Base-by-base conservation (phyloP, 257 asterid genomes). In the Plantago ovata region DNA sequence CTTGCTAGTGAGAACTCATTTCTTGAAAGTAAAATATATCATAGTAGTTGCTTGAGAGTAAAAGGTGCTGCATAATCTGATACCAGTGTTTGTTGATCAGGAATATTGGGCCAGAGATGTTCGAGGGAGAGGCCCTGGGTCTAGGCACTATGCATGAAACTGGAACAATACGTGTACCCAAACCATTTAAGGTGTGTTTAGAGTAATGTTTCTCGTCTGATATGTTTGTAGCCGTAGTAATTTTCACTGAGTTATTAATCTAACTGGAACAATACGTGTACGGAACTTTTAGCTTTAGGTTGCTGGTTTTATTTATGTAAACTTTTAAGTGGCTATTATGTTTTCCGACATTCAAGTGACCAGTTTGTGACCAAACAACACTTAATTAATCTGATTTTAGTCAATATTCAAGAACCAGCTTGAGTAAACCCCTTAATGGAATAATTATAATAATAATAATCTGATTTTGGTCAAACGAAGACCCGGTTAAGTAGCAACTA, bases 111-210 rank as follows among this genome's bases (percentile, higher is more conserved):
- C 85, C 88, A 38, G 81, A 87, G 32, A 92, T 92, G 96, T 92
- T 92, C 50, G 95, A 88, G 66, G 98, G 96, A 55, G 98, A 92
- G 85, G 96, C 84, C 58, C 69, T 85, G 75, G 96, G 98, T 38
- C 86, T 92, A 65, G 77, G 68, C 45, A 90, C 96, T 58, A 92
- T 92, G 98, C 82, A 81, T 61, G 87, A 88, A 65, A 88, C 95
- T 40, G 62, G 70, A 61, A 66, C 96, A 22, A 79, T 92, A 51
- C 95, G 94, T 50, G 94, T 87, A 40, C 98, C 96, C 43, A 82
- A 85, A 70, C 94, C 96, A 40, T 92, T 55, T 56, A 84, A 88
- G 84, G 98, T 81, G 53, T 64, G 67, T 46, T 6, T 4, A 52
- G 50, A 52, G 28, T 33, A n/a, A 10, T 40, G 63, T 20, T 44